Conservation (phyloP, 345 rosid genomes). For the Moringa oleifera region DNA sequence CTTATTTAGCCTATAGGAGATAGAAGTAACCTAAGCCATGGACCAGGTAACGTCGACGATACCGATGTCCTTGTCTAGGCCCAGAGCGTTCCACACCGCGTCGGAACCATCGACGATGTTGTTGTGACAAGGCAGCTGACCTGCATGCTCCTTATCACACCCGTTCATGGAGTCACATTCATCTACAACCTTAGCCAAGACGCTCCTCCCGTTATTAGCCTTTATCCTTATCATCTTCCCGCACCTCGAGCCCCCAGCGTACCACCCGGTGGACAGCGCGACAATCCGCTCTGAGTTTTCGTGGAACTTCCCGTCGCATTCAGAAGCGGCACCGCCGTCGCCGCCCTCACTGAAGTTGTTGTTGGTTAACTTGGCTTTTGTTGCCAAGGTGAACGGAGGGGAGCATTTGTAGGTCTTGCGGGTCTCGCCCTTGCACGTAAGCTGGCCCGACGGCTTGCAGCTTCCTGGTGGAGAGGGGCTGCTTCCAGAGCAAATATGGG, state of each 20-base stretch:
- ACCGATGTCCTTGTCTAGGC: constrained; percentile 22
- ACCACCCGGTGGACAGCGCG: constrained; percentile 42
- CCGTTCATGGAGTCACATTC: constrained; percentile 36
- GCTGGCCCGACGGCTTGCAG: constrained; percentile 22
- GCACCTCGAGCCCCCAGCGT: constrained; percentile 23
- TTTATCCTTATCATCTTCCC: constrained; percentile 26
- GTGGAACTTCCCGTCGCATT: constrained; percentile 27
- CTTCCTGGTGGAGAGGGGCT: not conserved
- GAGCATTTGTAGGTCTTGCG: constrained; percentile 22
- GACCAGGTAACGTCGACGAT: constrained; percentile 33
- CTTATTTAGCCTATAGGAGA: not conserved
- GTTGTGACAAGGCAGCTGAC: constrained; percentile 28
- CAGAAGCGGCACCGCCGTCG: constrained; percentile 21
- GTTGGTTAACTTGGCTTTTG: constrained; percentile 18
- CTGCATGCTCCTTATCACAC: constrained; percentile 34
- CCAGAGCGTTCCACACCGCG: constrained; percentile 36
- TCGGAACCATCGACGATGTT: constrained; percentile 38
- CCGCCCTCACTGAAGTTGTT: constrained; percentile 41
- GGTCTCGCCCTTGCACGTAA: not conserved
- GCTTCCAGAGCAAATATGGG: constrained; percentile 19
- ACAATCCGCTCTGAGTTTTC: constrained; percentile 16
- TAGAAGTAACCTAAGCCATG: constrained; percentile 16
- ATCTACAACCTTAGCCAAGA: constrained; percentile 31
- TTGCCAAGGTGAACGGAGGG: constrained; percentile 22
- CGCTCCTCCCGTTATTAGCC: constrained; percentile 17